phyloP scores from a whole-genome alignment of 495 filamentous ascomycete species.

The Delitschia confertaspora region DNA sequence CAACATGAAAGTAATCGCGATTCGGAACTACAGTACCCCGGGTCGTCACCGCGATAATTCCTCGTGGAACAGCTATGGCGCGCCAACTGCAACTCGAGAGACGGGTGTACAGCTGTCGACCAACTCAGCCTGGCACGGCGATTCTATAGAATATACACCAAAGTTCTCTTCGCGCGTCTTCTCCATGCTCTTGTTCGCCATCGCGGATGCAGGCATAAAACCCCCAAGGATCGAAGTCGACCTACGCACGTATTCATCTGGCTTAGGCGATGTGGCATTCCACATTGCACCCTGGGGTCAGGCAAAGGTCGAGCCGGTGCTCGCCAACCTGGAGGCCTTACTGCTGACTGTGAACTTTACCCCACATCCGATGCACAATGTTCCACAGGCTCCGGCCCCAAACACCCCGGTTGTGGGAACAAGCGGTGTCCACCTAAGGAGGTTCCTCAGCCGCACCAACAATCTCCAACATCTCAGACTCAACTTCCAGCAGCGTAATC shows the following conservation, averaged over 20 bases:
- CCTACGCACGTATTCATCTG: conserved; percentile 15
- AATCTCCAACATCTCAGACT: conserved; percentile 36
- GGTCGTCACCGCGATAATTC: conserved; percentile 26
- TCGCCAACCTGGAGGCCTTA: conserved; percentile 34
- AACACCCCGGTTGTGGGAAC: no score
- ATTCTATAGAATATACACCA: not conserved
- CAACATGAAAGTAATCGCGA: conserved; percentile 41
- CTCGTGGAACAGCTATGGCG: conserved; percentile 27
- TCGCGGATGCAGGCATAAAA: conserved; percentile 31
- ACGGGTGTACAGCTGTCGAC: conserved; percentile 9
- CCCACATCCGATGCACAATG: not conserved
- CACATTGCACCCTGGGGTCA: not conserved
- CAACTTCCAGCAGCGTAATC: conserved; percentile 33
- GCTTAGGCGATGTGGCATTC: conserved; percentile 4
- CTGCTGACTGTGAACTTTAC: conserved; percentile 32
- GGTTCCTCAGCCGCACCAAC: conserved; percentile 28
- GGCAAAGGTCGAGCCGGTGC: conserved; percentile 25
- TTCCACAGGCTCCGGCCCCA: not conserved
- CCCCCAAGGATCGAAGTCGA: conserved; percentile 37
- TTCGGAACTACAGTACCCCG: conserved; percentile 42
- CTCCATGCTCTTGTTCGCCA: conserved; percentile 29
- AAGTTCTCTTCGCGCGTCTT: conserved; percentile 14
- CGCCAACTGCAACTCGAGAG: conserved; percentile 2
- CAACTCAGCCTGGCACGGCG: not conserved
- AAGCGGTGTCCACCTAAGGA: conserved; percentile 18